Base-by-base conservation (phyloP, 176 grass and related monocot genomes). In the Poa pratensis region DNA sequence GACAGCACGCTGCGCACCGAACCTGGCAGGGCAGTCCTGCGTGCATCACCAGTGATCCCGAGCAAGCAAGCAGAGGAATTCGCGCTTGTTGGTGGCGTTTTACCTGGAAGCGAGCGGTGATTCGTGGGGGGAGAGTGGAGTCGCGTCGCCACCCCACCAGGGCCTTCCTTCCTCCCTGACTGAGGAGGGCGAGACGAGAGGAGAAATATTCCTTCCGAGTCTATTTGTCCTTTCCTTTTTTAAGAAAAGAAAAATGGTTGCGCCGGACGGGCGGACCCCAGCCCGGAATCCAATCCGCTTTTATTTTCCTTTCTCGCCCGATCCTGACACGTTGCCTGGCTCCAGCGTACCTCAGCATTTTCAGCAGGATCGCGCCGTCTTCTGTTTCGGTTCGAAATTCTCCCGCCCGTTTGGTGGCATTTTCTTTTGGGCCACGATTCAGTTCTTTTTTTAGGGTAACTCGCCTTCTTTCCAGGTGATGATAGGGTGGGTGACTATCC, bases 271-370 rank as follows among this genome's bases (percentile, higher is more conserved):
- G 11, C 86, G 82, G 87, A 89, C 60, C 77, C 69, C 24, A 89
- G 76, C 50, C 16, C 39, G 48, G 11, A 67, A 49, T 89, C 27
- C 87, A 89, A 85, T 80, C 82, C 69, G 77, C 35, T 88, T 85
- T 85, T 85, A 26, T 53, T 69, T 14, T 9, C 12, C 60, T 10
- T 6, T 23, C 64, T 28, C 26, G 9, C 57, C 40, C 43, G 68
- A 60, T 23, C 67, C 9, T 23, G 5, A 60, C 22, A 60, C 57
- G 9, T 15, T 50, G 42, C 11, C 48, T 50, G 48, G 0, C 48
- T 50, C 12, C 0, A 50, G 48, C 49, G 49, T 49, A 50, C 48
- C 10, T 14, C 46, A 15, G 13, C 46, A 15, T 49, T 49, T 49
- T 49, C 46, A 49, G 46, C 46, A 12, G 46, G 12, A 49, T 49